These are phyloP conservation scores for Cephaloascus albidus DNA, from an alignment of 805 yeast genomes.

Conservation along the genomic window DNA sequence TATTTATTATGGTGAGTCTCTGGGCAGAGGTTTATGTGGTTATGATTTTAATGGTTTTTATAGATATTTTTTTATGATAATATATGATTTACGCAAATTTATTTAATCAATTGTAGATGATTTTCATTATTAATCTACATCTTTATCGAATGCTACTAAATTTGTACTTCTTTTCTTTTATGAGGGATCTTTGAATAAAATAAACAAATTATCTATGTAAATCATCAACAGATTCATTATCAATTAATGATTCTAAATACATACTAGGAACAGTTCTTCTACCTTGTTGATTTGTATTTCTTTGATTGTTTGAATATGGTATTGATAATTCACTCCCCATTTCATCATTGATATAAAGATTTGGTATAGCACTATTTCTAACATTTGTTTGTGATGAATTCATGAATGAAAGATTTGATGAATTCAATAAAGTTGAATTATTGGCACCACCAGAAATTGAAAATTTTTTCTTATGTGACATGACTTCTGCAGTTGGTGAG, in stretches of 20 bases:
- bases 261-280: constrained; percentile 35
- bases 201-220: too few species aligned
- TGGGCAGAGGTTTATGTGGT: too few species aligned
- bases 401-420: constrained; percentile 6
- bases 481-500: constrained; percentile 74
- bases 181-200: too few species aligned
- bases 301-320: constrained; percentile 3
- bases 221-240: constrained; percentile 9
- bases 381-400: constrained; percentile 7
- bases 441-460: constrained; percentile 13
- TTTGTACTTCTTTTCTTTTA: too few species aligned
- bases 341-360: constrained; percentile 28
- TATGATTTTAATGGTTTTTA: too few species aligned
- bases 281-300: constrained; percentile 7
- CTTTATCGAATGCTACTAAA: too few species aligned
- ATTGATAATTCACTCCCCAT: constrained; percentile 21
- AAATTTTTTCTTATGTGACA: constrained; percentile 33
- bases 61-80: too few species aligned
- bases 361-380: constrained; percentile 22
- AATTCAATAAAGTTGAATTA: constrained; percentile 2
- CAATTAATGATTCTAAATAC: constrained; percentile 42
- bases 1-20: too few species aligned
- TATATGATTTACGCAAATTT: too few species aligned
- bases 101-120: too few species aligned
- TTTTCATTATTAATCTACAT: too few species aligned